phyloP scores from a whole-genome alignment of 1,284 basidiomycete genomes.

The Malassezia arunalokei region DNA sequence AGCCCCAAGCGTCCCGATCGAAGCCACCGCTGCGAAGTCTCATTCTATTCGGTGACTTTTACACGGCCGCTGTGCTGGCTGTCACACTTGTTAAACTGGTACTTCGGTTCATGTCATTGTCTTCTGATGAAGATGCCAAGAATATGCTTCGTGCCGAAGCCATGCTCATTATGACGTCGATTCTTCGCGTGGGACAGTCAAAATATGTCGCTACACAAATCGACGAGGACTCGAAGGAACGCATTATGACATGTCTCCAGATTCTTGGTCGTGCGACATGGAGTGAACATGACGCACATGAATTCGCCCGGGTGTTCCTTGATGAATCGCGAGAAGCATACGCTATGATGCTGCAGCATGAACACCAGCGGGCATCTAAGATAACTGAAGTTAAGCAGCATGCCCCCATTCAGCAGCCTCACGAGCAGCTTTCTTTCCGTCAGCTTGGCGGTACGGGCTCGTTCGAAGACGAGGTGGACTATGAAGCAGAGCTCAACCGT shows the following conservation, averaged over 20 bases:
- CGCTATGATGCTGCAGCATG: slow-evolving; percentile 86
- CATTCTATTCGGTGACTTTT: slow-evolving; percentile 90
- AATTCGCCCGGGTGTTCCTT: slow-evolving; percentile 70
- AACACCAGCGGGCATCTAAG: slow-evolving; percentile 56
- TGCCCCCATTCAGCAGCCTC: slow-evolving; percentile 68
- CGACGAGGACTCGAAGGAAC: slow-evolving; percentile 93
- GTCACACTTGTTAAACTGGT: slow-evolving; percentile 84
- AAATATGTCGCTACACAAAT: slow-evolving; percentile 86
- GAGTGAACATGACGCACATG: slow-evolving; percentile 51
- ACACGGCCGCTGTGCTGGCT: slow-evolving; percentile 80
- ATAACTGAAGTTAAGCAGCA: slow-evolving; percentile 68
- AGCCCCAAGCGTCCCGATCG: slow-evolving; percentile 54
- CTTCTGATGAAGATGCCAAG: slow-evolving; percentile 54
- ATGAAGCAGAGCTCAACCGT: slow-evolving; percentile 73
- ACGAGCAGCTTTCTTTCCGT: slow-evolving; percentile 81
- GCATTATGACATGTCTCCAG: slow-evolving; percentile 92
- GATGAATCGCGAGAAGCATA: slow-evolving; percentile 85
- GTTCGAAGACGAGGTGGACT: slow-evolving; percentile 51
- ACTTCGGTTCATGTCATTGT: slow-evolving; percentile 61
- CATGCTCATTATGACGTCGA: slow-evolving; percentile 95
- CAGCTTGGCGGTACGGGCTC: slow-evolving; percentile 88
- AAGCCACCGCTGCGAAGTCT: slow-evolving; percentile 88
- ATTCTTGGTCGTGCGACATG: slow-evolving; percentile 55
- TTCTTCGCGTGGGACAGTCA: slow-evolving; percentile 91
- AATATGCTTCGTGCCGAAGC: slow-evolving; percentile 68